Conservation (phyloP, 495 filamentous ascomycete genomes). For the Thozetella sp. region DNA sequence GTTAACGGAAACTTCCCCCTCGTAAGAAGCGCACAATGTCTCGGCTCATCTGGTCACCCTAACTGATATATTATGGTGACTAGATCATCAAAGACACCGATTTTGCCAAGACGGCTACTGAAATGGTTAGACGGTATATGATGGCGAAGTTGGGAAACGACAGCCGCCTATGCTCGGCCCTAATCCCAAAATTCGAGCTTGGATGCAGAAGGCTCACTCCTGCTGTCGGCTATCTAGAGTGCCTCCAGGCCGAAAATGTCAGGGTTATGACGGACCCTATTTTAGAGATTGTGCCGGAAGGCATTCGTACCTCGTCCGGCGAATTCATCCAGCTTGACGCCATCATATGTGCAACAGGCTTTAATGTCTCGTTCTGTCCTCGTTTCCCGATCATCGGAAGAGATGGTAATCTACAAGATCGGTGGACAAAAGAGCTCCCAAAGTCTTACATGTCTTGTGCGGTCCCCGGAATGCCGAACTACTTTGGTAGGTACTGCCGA, state of each 20-base stretch:
- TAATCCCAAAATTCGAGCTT: too few relatives aligned
- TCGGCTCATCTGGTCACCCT: not conserved
- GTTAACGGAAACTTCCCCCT: constrained; percentile 48
- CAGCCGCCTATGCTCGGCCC: too few relatives aligned
- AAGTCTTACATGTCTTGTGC: constrained; percentile 49
- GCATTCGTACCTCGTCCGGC: constrained; percentile 59
- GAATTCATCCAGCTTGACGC: constrained; percentile 57
- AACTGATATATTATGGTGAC: not conserved
- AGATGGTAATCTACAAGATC: constrained; percentile 47
- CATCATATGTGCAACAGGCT: constrained; percentile 74
- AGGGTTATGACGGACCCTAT: constrained; percentile 64
- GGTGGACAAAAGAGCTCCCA: constrained; percentile 32
- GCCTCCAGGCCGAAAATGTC: too few relatives aligned
- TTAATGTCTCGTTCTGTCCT: constrained; percentile 61
- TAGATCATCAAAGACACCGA: constrained; percentile 31
- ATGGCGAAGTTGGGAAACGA: too few relatives aligned
- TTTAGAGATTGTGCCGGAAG: constrained; percentile 58
- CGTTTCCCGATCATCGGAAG: constrained; percentile 62
- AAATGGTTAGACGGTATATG: too few relatives aligned
- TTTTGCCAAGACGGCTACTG: too few relatives aligned
- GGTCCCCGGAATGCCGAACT: constrained; percentile 44
- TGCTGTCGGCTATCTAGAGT: too few relatives aligned
- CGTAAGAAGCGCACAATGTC: constrained; percentile 19
- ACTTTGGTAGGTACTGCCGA: constrained; percentile 38
- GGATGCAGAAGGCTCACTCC: too few relatives aligned